Percentiles rank a stretch among this genome's conserved stretches.
phyloP scores from a whole-genome alignment of 257 asterid genomes.

The Phtheirospermum japonicum region DNA sequence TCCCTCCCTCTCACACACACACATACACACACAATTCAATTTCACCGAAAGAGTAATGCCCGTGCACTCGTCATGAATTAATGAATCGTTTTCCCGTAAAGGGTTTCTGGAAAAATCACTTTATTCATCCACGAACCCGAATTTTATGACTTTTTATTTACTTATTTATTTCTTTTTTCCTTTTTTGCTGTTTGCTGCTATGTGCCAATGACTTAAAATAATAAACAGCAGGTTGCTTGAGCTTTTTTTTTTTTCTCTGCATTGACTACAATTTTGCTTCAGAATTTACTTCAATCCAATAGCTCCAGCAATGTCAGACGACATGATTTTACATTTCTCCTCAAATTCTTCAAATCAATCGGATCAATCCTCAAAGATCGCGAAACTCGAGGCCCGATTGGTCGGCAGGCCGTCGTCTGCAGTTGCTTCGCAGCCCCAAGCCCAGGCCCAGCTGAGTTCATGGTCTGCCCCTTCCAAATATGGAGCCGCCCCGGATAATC shows the following conservation, averaged over 20 bases:
- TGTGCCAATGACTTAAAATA: conserved; percentile 24
- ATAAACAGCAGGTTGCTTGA: conserved; percentile 14
- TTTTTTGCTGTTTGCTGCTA: conserved; percentile 18
- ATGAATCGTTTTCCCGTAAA: conserved; percentile 18
- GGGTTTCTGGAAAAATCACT: conserved; percentile 28
- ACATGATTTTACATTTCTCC: conserved; percentile 63
- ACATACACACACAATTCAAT: not conserved
- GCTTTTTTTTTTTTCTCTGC: conserved; percentile 25
- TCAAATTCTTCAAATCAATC: conserved; percentile 95
- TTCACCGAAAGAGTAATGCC: conserved; percentile 25
- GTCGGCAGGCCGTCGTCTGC: conserved; percentile 74
- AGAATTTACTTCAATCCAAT: conserved; percentile 23
- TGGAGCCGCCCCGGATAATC: conserved; percentile 37
- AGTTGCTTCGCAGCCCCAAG: conserved; percentile 38
- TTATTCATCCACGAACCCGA: conserved; percentile 16
- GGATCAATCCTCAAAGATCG: conserved; percentile 79
- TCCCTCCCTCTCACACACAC: not conserved
- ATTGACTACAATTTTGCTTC: conserved; percentile 32
- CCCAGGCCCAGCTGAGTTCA: conserved; percentile 51
- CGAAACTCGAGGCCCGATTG: conserved; percentile 91
- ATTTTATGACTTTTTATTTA: conserved; percentile 2
- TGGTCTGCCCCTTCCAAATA: conserved; percentile 50
- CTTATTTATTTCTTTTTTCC: not conserved
- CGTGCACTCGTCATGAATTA: conserved; percentile 21
- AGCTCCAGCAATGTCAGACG: conserved; percentile 63